These are phyloP conservation scores for Aspergillus puulaauensis DNA, from an alignment of 2,329 filamentous ascomycete species.

Conservation along the genomic window DNA sequence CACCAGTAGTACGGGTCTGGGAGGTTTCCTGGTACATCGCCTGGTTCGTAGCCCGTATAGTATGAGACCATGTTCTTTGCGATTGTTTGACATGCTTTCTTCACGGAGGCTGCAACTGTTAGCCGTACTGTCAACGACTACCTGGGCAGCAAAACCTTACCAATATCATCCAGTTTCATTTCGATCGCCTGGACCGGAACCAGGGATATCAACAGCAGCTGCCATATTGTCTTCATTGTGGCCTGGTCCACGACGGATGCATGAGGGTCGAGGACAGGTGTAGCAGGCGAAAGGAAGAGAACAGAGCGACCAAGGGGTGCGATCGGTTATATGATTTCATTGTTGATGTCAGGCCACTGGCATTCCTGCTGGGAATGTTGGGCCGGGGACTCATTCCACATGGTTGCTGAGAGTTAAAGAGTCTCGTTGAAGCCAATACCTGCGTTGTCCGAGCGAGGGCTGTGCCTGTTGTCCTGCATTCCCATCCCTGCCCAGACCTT, in stretches of 20 bases:
- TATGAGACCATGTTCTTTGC: conserved; percentile 52
- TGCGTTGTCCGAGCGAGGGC: too few relatives aligned
- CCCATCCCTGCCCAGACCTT: too few relatives aligned
- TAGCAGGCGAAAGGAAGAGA: background rate
- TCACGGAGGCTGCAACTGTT: conserved; percentile 44
- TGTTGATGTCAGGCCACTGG: background rate
- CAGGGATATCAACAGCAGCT: conserved; percentile 10
- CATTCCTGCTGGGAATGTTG: conserved; percentile 1
- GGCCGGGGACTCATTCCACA: background rate
- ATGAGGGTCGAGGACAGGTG: background rate
- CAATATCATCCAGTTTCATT: conserved; percentile 14
- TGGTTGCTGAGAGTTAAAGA: background rate
- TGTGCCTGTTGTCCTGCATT: too few relatives aligned
- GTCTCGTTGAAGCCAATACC: too few relatives aligned
- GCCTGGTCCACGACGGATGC: background rate
- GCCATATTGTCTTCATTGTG: conserved; percentile 20
- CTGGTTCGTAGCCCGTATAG: conserved; percentile 50
- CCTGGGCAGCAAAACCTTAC: background rate
- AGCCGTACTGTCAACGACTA: background rate
- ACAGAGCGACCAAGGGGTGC: background rate
- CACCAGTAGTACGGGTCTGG: conserved; percentile 50
- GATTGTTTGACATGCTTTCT: conserved; percentile 44
- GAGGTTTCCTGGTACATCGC: conserved; percentile 52
- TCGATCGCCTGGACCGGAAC: conserved; percentile 17
- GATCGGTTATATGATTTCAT: background rate